Evolutionary conservation across 225 moss, liverwort and hornwort genomes (phyloP).

Genomic region (Asterella californica): DNA sequence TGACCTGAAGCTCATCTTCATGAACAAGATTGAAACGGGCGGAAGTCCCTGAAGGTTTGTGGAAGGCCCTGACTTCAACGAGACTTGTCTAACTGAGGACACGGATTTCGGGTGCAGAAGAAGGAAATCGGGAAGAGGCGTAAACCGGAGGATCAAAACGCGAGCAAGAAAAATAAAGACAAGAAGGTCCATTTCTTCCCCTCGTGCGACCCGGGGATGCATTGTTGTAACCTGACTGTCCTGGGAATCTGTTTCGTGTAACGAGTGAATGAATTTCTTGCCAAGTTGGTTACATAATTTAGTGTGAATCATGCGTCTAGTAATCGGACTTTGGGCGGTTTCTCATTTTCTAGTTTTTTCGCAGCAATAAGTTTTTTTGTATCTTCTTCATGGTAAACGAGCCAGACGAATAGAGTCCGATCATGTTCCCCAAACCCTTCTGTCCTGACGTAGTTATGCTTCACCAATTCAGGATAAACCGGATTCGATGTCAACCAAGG

Average conservation of each 20-base stretch:
- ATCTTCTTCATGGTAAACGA: neutral
- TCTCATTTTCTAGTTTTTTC: no score
- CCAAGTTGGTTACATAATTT: no score
- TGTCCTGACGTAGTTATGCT: neutral
- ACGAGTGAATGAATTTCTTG: no score
- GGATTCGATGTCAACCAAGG: slow-evolving; percentile 56
- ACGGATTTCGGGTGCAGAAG: slow-evolving; percentile 41
- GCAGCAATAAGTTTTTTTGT: neutral
- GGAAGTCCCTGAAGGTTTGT: no score
- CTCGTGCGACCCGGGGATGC: neutral
- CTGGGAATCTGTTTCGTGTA: no score
- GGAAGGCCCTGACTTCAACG: no score
- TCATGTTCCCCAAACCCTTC: neutral
- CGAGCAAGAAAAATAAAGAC: slow-evolving; percentile 56
- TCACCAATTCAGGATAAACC: slow-evolving; percentile 33
- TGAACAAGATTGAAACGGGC: no score
- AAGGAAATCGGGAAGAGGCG: slow-evolving; percentile 77
- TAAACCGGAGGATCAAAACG: slow-evolving; percentile 66
- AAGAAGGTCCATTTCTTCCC: slow-evolving; percentile 52
- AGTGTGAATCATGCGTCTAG: no score
- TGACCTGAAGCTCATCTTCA: no score
- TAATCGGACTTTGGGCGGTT: no score
- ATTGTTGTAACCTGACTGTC: no score
- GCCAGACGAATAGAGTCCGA: neutral
- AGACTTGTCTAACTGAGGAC: neutral